A percentile compares a stretch with the other conserved stretches of the same genome.
Evolutionary conservation across 208 protist genomes (phyloP).

Genomic region (Acanthamoeba triangularis): DNA sequence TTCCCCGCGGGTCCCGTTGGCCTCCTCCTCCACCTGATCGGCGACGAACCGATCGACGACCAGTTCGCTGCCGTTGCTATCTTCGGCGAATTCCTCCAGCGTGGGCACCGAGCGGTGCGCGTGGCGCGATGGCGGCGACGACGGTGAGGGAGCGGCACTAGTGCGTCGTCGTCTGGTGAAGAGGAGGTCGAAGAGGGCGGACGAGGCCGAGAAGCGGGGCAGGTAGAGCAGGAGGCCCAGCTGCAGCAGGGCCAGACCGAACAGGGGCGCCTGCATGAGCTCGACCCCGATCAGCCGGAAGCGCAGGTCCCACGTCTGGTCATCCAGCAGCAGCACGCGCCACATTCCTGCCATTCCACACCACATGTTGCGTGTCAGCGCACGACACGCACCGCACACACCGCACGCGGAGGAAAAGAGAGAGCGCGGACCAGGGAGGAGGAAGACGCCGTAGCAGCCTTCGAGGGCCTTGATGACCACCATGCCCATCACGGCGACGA

Average conservation of each 20-base stretch:
- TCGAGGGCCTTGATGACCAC: constrained; percentile 4
- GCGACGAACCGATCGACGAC: too few species aligned
- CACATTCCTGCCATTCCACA: not conserved
- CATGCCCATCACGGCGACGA: not conserved
- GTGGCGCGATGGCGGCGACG: too few species aligned
- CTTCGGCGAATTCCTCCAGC: too few species aligned
- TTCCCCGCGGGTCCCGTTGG: too few species aligned
- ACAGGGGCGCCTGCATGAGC: constrained; percentile 25
- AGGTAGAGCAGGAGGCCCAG: not conserved
- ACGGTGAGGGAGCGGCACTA: not conserved
- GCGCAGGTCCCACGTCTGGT: not conserved
- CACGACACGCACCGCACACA: too few species aligned
- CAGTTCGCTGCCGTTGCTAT: not conserved
- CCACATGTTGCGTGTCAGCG: too few species aligned
- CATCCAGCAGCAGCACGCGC: not conserved
- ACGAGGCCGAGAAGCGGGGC: not conserved
- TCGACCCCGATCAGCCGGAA: constrained; percentile 19
- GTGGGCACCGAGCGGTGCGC: not conserved
- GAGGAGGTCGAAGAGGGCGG: not conserved
- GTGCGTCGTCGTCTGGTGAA: not conserved
- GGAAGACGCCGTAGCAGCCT: constrained; percentile 32
- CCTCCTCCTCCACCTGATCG: too few species aligned
- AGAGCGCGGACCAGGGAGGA: not conserved
- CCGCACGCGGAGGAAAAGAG: not conserved
- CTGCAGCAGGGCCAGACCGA: not conserved